Base-by-base conservation (phyloP, 140 eudicot species). In the Anethum foeniculum region DNA sequence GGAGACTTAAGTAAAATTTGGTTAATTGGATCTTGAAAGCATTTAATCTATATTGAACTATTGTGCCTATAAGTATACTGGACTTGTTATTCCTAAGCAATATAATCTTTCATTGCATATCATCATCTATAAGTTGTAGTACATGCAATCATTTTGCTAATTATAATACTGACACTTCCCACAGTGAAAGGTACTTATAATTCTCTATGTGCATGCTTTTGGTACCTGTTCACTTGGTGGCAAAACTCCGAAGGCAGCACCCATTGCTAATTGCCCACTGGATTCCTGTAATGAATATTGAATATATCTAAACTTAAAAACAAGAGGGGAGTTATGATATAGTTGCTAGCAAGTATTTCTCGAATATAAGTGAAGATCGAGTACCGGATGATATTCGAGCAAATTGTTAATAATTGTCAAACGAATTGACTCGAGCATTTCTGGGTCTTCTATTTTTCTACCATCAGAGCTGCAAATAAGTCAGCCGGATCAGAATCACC, bases 351-450 rank as follows among this genome's bases (percentile, higher is more conserved):
- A 65, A 0, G 10, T 65, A 13, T 65, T 28, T 27, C 27, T 7
- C n/a, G n/a, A n/a, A 6, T 21, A 15, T 43, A 21, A 21, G 46
- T 23, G 77, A 77, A 51, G 62, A 8, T 68, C 15, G 58, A 44
- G 58, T 94, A 92, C 99, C 88, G 99, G 99, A 80, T 93, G 97
- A 85, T 86, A 93, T 79, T 90, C 83, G 54, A 90, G 93, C 84
- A 93, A 80, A 82, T 90, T 93, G 91, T 86, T 89, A 27, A 93
- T 92, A 77, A 92, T 90, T 54, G 99, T 94, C 86, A 94, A 83
- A 77, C 99, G 99, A 84, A 94, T 94, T 3, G 96, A 89, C 90
- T 94, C 99, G 68, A 94, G 95, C 87, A 94, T 78, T 86, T 94
- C 99, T 0, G 99, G 97, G 51, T 92, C 99, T 6, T 94, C 97